A percentile compares a stretch with the other conserved stretches of the same genome.
phyloP scores from a whole-genome alignment of 495 filamentous ascomycete species.

The Penicillium daleae region DNA sequence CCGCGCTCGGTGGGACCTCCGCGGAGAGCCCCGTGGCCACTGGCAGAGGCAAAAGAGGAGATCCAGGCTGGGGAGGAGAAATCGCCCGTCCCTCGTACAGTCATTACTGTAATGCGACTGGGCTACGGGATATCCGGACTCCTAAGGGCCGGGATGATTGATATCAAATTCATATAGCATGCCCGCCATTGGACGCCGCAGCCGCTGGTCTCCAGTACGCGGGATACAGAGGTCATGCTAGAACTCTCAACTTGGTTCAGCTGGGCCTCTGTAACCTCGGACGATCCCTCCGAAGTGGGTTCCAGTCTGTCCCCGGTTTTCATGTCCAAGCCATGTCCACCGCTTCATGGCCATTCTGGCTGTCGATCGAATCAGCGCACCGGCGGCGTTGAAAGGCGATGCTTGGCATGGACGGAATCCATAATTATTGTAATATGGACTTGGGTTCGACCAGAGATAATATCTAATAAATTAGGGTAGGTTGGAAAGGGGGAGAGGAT shows the following conservation, averaged over 20 bases:
- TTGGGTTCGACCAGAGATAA: too few relatives aligned
- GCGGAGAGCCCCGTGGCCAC: slow-evolving; percentile 22
- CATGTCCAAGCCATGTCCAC: slow-evolving; percentile 17
- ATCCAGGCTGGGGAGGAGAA: background rate
- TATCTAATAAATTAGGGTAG: background rate
- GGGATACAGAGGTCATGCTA: slow-evolving; percentile 19
- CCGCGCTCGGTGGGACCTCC: slow-evolving; percentile 16
- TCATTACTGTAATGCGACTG: background rate
- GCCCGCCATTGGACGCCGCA: slow-evolving; percentile 35
- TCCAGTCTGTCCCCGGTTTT: slow-evolving; percentile 30
- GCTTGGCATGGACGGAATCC: slow-evolving; percentile 18
- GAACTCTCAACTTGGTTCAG: background rate
- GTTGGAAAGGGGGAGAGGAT: background rate
- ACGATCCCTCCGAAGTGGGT: slow-evolving; percentile 25
- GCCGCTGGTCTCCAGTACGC: slow-evolving; percentile 28
- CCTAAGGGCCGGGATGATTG: slow-evolving; percentile 23
- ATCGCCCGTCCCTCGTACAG: background rate
- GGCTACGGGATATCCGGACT: slow-evolving; percentile 27
- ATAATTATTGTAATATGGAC: background rate
- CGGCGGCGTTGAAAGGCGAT: background rate
- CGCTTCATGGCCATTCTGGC: background rate
- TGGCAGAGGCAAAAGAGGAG: slow-evolving; percentile 1
- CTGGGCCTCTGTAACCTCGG: slow-evolving; percentile 16
- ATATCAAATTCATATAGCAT: slow-evolving; percentile 31
- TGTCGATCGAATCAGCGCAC: slow-evolving; percentile 17